Percentiles rank a stretch among this genome's conserved stretches.
Evolutionary conservation across 2,329 filamentous ascomycete species (phyloP).

Genomic region (Periglandula ipomoeae): DNA sequence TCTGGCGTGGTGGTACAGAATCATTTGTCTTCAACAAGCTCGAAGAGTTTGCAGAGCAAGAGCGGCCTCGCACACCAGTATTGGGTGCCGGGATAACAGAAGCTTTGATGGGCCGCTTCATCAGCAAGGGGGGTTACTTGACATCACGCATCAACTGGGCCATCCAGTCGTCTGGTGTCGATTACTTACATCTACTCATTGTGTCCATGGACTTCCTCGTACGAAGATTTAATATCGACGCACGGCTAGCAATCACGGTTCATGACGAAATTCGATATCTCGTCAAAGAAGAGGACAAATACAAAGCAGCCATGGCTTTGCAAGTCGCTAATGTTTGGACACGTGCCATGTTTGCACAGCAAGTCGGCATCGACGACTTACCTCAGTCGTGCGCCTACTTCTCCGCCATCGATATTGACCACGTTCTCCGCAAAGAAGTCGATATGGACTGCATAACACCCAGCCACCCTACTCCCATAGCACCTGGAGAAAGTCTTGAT

Average conservation of each 20-base stretch:
- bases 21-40: conserved; percentile 98
- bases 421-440: conserved; percentile 94
- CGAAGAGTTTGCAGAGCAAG: conserved; percentile 95
- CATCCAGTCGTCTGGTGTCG: conserved; percentile 93
- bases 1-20: conserved; percentile 95
- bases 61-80: conserved; percentile 80
- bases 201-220: conserved; percentile 91
- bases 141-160: conserved; percentile 98
- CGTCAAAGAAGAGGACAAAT: conserved; percentile 76
- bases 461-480: conserved; percentile 68
- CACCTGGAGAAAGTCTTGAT: conserved; percentile 78
- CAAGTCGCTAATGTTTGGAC: conserved; percentile 97
- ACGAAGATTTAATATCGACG: conserved; percentile 73
- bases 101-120: conserved; percentile 78
- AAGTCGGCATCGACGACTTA: conserved; percentile 90
- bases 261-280: conserved; percentile 97
- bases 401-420: conserved; percentile 88
- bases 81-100: conserved; percentile 94
- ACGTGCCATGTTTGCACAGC: conserved; percentile 91
- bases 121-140: conserved; percentile 85
- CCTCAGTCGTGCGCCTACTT: conserved; percentile 95
- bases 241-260: conserved; percentile 84
- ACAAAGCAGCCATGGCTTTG: conserved; percentile 82
- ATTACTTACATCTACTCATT: conserved; percentile 91
- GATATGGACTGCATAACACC: conserved; percentile 97